A percentile compares a stretch with the other conserved stretches of the same genome.
These are phyloP conservation scores for Inonotus hispidus DNA, from an alignment of 1,284 basidiomycete species.

Conservation along the genomic window DNA sequence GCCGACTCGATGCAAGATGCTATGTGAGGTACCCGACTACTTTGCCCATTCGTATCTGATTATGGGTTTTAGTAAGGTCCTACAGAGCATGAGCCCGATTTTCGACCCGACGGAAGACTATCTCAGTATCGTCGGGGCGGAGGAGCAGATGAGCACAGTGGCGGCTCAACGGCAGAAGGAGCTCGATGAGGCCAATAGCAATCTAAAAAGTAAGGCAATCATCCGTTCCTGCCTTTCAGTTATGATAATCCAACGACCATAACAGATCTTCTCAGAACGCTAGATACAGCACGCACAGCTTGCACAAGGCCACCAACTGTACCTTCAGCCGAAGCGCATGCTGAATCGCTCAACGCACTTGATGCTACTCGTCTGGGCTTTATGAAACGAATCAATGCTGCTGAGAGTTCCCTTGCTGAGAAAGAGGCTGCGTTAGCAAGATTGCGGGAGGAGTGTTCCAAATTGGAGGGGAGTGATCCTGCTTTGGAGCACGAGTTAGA, in stretches of 20 bases:
- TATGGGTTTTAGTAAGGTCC: slow-evolving; percentile 46
- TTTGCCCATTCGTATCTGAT: background rate
- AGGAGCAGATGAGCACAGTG: slow-evolving; percentile 56
- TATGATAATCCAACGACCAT: background rate
- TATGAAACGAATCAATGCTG: slow-evolving; percentile 72
- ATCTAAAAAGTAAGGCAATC: slow-evolving; percentile 46
- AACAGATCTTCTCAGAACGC: slow-evolving; percentile 48
- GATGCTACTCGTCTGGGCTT: slow-evolving; percentile 57
- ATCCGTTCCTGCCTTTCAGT: background rate
- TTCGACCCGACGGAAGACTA: slow-evolving; percentile 74
- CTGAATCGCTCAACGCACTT: slow-evolving; percentile 54
- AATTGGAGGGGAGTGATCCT: slow-evolving; percentile 63
- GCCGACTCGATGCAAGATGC: slow-evolving; percentile 40
- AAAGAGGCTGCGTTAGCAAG: slow-evolving; percentile 63
- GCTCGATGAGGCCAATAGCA: slow-evolving; percentile 54
- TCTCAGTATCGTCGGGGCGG: slow-evolving; percentile 61
- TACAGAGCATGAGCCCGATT: slow-evolving; percentile 59
- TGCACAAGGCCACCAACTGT: slow-evolving; percentile 63
- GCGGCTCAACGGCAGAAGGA: slow-evolving; percentile 55
- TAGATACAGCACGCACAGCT: slow-evolving; percentile 66
- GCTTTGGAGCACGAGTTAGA: slow-evolving; percentile 67
- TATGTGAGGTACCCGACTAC: slow-evolving; percentile 14
- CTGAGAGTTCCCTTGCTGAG: slow-evolving; percentile 55
- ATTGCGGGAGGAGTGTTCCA: slow-evolving; percentile 55
- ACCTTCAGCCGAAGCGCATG: slow-evolving; percentile 60